Evolutionary conservation across 179 eudicot genomes (phyloP), one percentile per base, ranked within the genome.

Genomic region (Spergularia azorica): DNA sequence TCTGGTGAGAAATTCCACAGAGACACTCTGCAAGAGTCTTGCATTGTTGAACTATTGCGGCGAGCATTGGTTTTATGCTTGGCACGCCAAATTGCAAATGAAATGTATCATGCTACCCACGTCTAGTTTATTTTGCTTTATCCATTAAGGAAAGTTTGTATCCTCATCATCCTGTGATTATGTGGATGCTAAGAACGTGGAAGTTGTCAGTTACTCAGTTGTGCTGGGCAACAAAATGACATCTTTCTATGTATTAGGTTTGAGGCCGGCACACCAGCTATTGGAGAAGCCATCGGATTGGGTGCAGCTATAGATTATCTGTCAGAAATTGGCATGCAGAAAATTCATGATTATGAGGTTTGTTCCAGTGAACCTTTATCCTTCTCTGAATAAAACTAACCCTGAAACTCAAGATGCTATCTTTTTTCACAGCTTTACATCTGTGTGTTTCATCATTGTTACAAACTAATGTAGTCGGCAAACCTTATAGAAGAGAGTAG

Each of bases 221-320:
- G 16, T 8, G 46, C 48, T 60, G 14, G 72, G 62, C 67, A 48
- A 16, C 62, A n/a, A 58, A 36, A 56, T 63, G 72, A 57, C 38
- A 15, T 57, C 15, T 55, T 67, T 58, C 38, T 77, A 32, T 71
- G 82, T 67, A 38, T 72, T 82, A 93, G 99, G 83, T 95, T 95
- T 85, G 99, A 95, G 85, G 99, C 99, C 76, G 99, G 97, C 71
- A 95, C 99, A 26, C 99, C 98, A 32, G 99, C 99, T 36, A 95
- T 95, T 83, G 98, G 94, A 75, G 97, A 88, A 84, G 97, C 97
- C 67, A 90, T 95, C 86, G 99, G 99, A 55, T 85, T 95, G 69
- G 99, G 99, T 79, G 97, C 94, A 51, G 97, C 99, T 56, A 87
- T 95, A 74, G 99, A 95, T 83, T 95, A 95, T 87, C 82, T 95